Evolutionary conservation across 371 early-diverging fungal genomes (phyloP), one percentile per base, ranked within the genome.

Genomic region (Mucor irregularis): DNA sequence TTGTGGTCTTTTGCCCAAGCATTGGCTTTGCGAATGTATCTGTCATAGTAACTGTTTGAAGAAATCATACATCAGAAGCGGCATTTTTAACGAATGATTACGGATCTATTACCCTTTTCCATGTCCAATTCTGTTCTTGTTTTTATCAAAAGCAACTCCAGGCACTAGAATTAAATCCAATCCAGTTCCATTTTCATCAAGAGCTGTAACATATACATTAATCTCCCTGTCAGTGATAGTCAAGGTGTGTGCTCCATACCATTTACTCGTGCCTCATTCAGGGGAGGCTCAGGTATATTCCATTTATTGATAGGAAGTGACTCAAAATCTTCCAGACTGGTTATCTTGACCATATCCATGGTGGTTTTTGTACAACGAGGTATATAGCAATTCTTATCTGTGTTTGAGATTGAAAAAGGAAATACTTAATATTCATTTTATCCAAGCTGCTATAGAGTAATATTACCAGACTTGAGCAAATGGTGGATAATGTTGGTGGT

Each of bases 21-120:
- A 11, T 57, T 39, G 37, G 71, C 73, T 19, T 66, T 53, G n/a
- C 26, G 31, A 4, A 76, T 54, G 44, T 75, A 75, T 19, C 70
- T 64, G 56, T 78, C 74, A 51, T 77, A 74, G 47, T 78, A 74
- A 2, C 77, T 76, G 35, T 34, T 34, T 11, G 14, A n/a, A 25
- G 5, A 24, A 24, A 22, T 4, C 1, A 19, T n/a, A n/a, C n/a
- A n/a, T n/a, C n/a, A n/a, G n/a, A n/a, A n/a, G n/a, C n/a, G n/a
- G n/a, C n/a, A n/a, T n/a, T n/a, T n/a, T n/a, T n/a, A n/a, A n/a
- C n/a, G n/a, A n/a, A n/a, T 21, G 10, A 35, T 0, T 13, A 13
- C 49, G 66, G n/a, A n/a, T n/a, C n/a, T n/a, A n/a, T n/a, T 76
- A 85, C 82, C 90, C 90, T 76, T 84, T 85, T 10, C 90, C 87